phyloP scores from a whole-genome alignment of 2,329 filamentous ascomycete species.

The Tolypocladium pustulatum region DNA sequence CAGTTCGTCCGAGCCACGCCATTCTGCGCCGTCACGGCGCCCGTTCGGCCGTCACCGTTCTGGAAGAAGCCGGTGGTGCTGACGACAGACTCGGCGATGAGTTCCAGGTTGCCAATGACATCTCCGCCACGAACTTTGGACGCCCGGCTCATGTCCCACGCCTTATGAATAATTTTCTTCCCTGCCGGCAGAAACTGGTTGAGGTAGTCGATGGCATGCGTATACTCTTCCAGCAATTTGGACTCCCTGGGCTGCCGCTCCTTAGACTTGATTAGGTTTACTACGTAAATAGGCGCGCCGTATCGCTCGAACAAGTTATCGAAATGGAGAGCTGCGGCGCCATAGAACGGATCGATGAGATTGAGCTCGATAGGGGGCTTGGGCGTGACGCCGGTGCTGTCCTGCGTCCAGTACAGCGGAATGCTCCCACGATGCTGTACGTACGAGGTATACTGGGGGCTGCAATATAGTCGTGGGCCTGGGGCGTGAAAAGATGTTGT shows the following conservation, averaged over 20 bases:
- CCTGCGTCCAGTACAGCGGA: conserved; percentile 93
- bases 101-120: conserved; percentile 84
- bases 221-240: conserved; percentile 80
- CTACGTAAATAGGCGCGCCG: conserved; percentile 79
- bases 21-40: conserved; percentile 64
- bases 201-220: conserved; percentile 77
- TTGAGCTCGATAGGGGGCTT: conserved; percentile 95
- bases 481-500: conserved; percentile 95
- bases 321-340: conserved; percentile 86
- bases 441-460: conserved; percentile 88
- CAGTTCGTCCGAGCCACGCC: conserved; percentile 93
- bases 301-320: conserved; percentile 91
- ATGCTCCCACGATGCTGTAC: conserved; percentile 96
- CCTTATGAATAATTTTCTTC: conserved; percentile 85
- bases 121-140: conserved; percentile 87
- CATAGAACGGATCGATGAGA: conserved; percentile 92
- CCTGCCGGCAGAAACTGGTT: conserved; percentile 83
- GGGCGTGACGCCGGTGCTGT: conserved; percentile 86
- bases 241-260: conserved; percentile 86
- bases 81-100: conserved; percentile 80
- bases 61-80: conserved; percentile 87
- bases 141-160: conserved; percentile 96
- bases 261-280: conserved; percentile 83
- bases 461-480: conserved; percentile 74
- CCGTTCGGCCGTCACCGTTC: conserved; percentile 66